These are phyloP conservation scores for Gonapodya sp. DNA, from an alignment of 192 early-diverging fungal species.

Conservation along the genomic window DNA sequence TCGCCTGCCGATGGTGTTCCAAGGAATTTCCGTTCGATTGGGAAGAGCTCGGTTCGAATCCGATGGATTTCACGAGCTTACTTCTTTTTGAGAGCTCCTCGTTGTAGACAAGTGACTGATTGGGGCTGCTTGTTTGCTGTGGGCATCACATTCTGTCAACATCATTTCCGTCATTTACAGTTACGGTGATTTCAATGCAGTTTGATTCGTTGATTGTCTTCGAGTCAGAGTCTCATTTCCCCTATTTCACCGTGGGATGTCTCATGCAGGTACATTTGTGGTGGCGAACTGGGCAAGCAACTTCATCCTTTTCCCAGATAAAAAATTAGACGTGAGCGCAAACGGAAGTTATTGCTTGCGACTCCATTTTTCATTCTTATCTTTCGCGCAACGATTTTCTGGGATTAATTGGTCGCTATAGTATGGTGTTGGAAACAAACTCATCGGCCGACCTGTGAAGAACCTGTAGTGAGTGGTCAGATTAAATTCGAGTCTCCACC, in stretches of 20 bases:
- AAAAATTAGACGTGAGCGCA: not conserved
- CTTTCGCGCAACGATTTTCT: not conserved
- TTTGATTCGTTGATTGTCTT: not conserved
- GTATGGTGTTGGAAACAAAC: not conserved
- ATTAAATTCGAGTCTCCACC: not conserved
- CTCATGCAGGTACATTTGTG: not conserved
- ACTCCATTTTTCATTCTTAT: not conserved
- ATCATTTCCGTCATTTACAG: too few relatives aligned
- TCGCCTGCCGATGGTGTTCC: too few relatives aligned
- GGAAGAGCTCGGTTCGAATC: too few relatives aligned
- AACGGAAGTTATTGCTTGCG: not conserved
- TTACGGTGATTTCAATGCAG: not conserved
- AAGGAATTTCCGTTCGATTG: too few relatives aligned
- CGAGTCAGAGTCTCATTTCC: not conserved
- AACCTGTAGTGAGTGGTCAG: slow-evolving; percentile 2
- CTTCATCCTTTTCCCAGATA: slow-evolving; percentile 6
- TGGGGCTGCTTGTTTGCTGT: too few relatives aligned
- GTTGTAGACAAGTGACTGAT: too few relatives aligned
- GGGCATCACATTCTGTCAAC: too few relatives aligned
- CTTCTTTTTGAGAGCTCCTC: too few relatives aligned
- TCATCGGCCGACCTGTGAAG: not conserved
- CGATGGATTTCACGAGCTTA: too few relatives aligned
- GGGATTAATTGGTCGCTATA: not conserved
- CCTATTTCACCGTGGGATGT: not conserved
- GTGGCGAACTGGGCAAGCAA: not conserved